Conservation (phyloP, 1,139 yeast species). For the Debaryomyces nepalensis region DNA sequence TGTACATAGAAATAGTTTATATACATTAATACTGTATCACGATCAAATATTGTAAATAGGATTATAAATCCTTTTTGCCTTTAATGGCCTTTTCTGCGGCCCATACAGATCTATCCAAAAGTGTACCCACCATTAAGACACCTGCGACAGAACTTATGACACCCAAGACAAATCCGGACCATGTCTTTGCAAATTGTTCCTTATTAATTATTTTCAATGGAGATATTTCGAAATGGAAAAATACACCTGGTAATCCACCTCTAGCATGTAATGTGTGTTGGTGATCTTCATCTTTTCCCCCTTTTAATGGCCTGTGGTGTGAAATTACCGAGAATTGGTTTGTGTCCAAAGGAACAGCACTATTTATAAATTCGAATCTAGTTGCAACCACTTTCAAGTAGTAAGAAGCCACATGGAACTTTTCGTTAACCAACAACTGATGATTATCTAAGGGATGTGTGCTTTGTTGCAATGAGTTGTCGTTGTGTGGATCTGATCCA, state of each 20-base stretch:
- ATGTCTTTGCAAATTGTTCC: constrained; percentile 76
- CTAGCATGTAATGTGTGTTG: constrained; percentile 81
- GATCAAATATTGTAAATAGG: background rate
- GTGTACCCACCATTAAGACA: constrained; percentile 88
- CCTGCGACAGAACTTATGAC: constrained; percentile 92
- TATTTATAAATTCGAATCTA: constrained; percentile 70
- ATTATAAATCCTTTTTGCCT: constrained; percentile 64
- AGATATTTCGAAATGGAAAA: constrained; percentile 86
- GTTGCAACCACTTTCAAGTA: constrained; percentile 91
- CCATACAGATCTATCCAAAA: constrained; percentile 85
- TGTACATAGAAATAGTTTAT: constrained; percentile 19
- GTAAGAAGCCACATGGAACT: constrained; percentile 73
- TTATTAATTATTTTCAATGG: constrained; percentile 90
- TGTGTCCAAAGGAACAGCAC: constrained; percentile 62
- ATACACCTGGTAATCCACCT: constrained; percentile 93
- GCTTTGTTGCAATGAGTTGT: constrained; percentile 34
- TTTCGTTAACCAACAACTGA: constrained; percentile 44
- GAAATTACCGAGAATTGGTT: constrained; percentile 91
- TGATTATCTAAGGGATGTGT: constrained; percentile 77
- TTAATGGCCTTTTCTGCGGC: constrained; percentile 82
- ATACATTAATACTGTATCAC: constrained; percentile 11
- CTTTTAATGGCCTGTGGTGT: constrained; percentile 81
- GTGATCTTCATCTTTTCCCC: constrained; percentile 91
- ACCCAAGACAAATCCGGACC: constrained; percentile 86
- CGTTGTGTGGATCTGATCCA: constrained; percentile 60